Evolutionary conservation across 192 early-diverging fungal species (phyloP), one percentile per base, ranked within the genome.

Genomic region (Coemansia sp.): DNA sequence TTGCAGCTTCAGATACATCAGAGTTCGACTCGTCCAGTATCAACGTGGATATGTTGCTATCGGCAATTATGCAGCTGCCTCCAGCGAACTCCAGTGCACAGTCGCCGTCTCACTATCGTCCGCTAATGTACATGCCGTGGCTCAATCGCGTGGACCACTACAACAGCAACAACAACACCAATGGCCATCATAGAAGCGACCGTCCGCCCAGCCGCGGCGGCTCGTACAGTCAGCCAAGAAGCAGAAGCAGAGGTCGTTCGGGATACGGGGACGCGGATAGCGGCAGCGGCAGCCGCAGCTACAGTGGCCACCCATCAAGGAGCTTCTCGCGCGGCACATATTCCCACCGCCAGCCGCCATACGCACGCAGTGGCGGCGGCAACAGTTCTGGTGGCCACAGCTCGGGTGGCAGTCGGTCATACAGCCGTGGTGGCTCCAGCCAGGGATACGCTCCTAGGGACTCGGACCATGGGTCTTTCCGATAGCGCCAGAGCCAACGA

Each of bases 61-160:
- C 44, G 6, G 37, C 70, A 0, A 42, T 79, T 30, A 48, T 72
- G 66, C 57, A 68, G 36, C 34, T 65, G 33, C 25, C 36, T 25
- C n/a, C 23, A 17, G 20, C 30, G 25, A 27, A 31, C 6, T 28
- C 48, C 25, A 36, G 33, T 9, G 50, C 47, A 25, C 63, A 48
- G 29, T 79, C 76, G 2, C n/a, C n/a, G n/a, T n/a, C n/a, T n/a
- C 38, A 58, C 25, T 79, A 79, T 44, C 62, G 76, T 1, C 76
- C 76, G 57, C 45, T 79, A 48, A 64, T 55, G 20, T 79, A 73
- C 33, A 70, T 79, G 76, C 57, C 70, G 17, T 66, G 65, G 73
- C 42, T 62, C 6, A 25, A 8, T 6, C 69, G 62, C 55, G 52
- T 22, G 5, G 48, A 57, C n/a, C 37, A 41, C 31, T 33, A 59